These are phyloP conservation scores for Penicillium sp. DNA, from an alignment of 2,329 filamentous ascomycete genomes.

Conservation along the genomic window DNA sequence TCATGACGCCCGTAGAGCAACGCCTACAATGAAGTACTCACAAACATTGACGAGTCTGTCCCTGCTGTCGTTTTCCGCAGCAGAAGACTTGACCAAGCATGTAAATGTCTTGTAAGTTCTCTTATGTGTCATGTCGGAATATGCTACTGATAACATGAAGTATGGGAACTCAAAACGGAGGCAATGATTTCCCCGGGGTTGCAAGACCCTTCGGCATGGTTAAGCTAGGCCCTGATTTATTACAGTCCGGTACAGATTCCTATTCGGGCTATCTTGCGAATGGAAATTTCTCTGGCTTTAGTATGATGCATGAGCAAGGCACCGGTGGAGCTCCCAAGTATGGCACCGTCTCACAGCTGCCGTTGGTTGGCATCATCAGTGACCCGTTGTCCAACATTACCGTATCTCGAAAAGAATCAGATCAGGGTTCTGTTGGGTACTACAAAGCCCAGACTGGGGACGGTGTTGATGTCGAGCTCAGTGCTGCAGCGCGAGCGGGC, in stretches of 20 bases:
- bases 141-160: constrained; percentile 17
- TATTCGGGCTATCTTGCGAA: constrained; percentile 42
- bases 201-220: constrained; percentile 44
- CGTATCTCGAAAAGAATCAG: constrained; percentile 52
- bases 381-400: constrained; percentile 58
- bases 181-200: constrained; percentile 45
- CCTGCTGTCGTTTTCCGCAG: constrained; percentile 11
- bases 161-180: constrained; percentile 33
- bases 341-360: constrained; percentile 62
- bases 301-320: constrained; percentile 64
- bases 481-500: constrained; percentile 50
- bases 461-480: constrained; percentile 57
- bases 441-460: constrained; percentile 58
- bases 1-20: neutral
- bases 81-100: constrained; percentile 24
- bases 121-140: neutral
- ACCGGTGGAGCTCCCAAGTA: constrained; percentile 70
- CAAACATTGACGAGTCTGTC: constrained; percentile 13
- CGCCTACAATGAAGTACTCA: constrained; percentile 5
- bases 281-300: constrained; percentile 60
- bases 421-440: constrained; percentile 59
- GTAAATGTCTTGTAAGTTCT: constrained; percentile 31
- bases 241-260: constrained; percentile 33
- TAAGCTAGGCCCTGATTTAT: constrained; percentile 45
- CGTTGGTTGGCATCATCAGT: constrained; percentile 48